Percentiles rank a stretch among this genome's conserved stretches.
phyloP scores from a whole-genome alignment of 148 eudicot species.

The Dysphania ambrosioides region DNA sequence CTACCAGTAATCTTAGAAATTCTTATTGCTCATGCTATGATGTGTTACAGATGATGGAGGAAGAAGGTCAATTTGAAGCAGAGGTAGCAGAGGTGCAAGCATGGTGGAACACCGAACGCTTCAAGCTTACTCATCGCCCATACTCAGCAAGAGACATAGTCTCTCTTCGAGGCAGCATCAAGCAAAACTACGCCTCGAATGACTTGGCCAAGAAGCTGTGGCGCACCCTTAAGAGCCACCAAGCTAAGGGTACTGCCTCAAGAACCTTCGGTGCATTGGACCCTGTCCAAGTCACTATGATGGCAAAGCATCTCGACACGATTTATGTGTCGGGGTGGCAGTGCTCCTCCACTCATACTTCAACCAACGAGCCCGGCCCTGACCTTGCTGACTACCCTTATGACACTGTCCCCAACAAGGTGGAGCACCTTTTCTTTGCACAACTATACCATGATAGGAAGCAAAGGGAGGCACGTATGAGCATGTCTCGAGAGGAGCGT shows the following conservation, averaged over 20 bases:
- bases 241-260: conserved; percentile 60
- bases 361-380: conserved; percentile 75
- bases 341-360: conserved; percentile 77
- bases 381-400: conserved; percentile 83
- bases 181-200: conserved; percentile 53
- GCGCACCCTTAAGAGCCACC: conserved; percentile 65
- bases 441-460: conserved; percentile 76
- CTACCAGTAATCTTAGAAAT: too few relatives aligned
- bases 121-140: conserved; percentile 60
- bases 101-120: conserved; percentile 80
- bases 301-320: conserved; percentile 75
- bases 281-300: conserved; percentile 81
- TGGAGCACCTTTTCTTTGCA: conserved; percentile 64
- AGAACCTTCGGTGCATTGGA: conserved; percentile 78
- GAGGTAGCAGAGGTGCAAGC: conserved; percentile 83
- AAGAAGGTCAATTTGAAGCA: conserved; percentile 64
- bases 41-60: conserved; percentile 53
- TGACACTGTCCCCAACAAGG: conserved; percentile 82
- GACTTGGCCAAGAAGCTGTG: conserved; percentile 75
- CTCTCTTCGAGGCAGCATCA: conserved; percentile 57
- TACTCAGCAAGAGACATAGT: conserved; percentile 69
- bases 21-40: neutral
- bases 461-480: conserved; percentile 75
- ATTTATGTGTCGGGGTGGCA: conserved; percentile 90
- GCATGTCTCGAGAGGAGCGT: conserved; percentile 58